Evolutionary conservation across 2,329 filamentous ascomycete species (phyloP).

Genomic region (Microascus cirrosus): DNA sequence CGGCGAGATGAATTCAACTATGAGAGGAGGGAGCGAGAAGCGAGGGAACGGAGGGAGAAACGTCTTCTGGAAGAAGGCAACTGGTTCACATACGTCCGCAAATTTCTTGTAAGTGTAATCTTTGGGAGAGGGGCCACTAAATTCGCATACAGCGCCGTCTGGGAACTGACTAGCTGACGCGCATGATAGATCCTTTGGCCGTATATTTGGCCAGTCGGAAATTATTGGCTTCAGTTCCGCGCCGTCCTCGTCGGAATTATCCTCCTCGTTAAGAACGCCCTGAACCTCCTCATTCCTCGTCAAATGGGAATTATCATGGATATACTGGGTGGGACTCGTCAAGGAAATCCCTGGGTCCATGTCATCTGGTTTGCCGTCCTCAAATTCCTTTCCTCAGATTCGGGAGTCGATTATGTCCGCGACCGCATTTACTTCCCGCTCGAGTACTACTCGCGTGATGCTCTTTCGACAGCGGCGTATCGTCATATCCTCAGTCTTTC

Average conservation of each 20-base stretch:
- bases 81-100: slow-evolving; percentile 66
- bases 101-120: slow-evolving; percentile 46
- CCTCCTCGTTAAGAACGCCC: slow-evolving; percentile 56
- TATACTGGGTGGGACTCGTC: slow-evolving; percentile 41
- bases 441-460: slow-evolving; percentile 43
- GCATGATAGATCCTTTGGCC: slow-evolving; percentile 57
- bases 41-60: slow-evolving; percentile 48
- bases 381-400: slow-evolving; percentile 41
- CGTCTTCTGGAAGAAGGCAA: slow-evolving; percentile 63
- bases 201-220: slow-evolving; percentile 65
- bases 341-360: slow-evolving; percentile 38
- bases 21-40: slow-evolving; percentile 40
- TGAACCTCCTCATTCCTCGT: slow-evolving; percentile 70
- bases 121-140: not conserved
- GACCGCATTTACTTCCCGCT: slow-evolving; percentile 48
- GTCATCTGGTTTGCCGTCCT: slow-evolving; percentile 39
- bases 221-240: slow-evolving; percentile 55
- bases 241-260: slow-evolving; percentile 56
- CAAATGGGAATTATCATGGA: slow-evolving; percentile 74
- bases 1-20: slow-evolving; percentile 30
- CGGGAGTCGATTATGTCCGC: slow-evolving; percentile 40
- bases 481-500: slow-evolving; percentile 50
- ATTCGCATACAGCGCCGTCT: not conserved
- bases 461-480: slow-evolving; percentile 42
- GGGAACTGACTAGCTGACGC: not conserved